Percentiles rank a stretch among this genome's conserved stretches.
phyloP scores from a whole-genome alignment of 768 basidiomycete genomes.

The Auriscalpium microsporum region DNA sequence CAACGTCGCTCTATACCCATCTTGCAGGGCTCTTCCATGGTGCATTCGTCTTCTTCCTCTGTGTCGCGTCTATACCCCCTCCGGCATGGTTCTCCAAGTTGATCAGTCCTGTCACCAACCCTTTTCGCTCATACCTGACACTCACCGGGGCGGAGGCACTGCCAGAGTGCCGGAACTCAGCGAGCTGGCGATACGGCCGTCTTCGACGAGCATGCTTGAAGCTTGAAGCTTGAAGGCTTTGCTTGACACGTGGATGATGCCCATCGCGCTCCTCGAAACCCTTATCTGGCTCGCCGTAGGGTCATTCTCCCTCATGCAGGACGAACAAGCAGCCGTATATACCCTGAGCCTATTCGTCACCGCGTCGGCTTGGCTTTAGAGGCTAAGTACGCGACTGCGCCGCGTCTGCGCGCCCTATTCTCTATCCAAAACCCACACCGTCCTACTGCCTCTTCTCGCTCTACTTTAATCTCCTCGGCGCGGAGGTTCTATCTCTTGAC shows the following conservation, averaged over 20 bases:
- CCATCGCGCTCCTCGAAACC: slow-evolving; percentile 45
- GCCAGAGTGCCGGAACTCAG: not conserved
- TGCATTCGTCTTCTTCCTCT: not conserved
- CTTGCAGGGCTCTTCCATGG: no score
- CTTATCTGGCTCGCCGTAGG: slow-evolving; percentile 53
- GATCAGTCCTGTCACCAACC: not conserved
- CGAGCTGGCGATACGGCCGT: not conserved
- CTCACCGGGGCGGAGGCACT: not conserved
- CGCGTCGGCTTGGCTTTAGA: slow-evolving; percentile 61
- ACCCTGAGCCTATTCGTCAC: slow-evolving; percentile 37
- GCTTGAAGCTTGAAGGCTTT: no score
- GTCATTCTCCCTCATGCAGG: slow-evolving; percentile 40
- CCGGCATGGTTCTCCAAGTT: not conserved
- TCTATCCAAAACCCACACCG: slow-evolving; percentile 45
- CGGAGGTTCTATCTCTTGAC: slow-evolving; percentile 41
- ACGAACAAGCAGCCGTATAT: slow-evolving; percentile 23
- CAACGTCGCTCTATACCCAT: no score
- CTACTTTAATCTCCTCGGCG: slow-evolving; percentile 40
- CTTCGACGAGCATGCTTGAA: no score
- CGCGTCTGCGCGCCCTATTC: slow-evolving; percentile 45
- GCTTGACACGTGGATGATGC: no score
- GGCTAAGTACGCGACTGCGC: no score
- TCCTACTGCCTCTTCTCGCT: slow-evolving; percentile 58
- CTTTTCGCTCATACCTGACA: not conserved
- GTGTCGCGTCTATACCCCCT: not conserved